Evolutionary conservation across 2,329 filamentous ascomycete genomes (phyloP).

Genomic region (Drechmeria coniospora): DNA sequence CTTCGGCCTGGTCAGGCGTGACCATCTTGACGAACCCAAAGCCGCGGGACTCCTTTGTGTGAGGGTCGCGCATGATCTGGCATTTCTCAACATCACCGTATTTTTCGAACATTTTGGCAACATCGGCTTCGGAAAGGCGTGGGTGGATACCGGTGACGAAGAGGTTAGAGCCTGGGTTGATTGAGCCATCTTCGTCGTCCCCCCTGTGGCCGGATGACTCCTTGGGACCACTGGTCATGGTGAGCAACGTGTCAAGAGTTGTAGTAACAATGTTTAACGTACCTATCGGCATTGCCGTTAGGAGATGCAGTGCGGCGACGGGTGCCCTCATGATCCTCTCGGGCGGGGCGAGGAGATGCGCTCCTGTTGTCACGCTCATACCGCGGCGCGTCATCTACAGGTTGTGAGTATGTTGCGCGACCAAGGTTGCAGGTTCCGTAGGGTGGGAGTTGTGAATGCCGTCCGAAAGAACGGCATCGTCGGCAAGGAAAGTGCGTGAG

Average conservation of each 20-base stretch:
- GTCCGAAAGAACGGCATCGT: too few relatives aligned
- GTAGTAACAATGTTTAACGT: too few relatives aligned
- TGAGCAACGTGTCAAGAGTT: too few relatives aligned
- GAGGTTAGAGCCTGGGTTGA: constrained; percentile 93
- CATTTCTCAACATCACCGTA: constrained; percentile 98
- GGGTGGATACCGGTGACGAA: constrained; percentile 98
- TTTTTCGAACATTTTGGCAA: constrained; percentile 93
- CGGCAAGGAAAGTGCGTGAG: constrained; percentile 6
- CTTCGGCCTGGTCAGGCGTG: constrained; percentile 85
- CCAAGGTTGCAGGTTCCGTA: too few relatives aligned
- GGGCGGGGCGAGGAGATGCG: constrained; percentile 44
- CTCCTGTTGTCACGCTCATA: constrained; percentile 53
- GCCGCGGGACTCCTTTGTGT: constrained; percentile 95
- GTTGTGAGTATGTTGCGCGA: too few relatives aligned
- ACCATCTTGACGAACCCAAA: constrained; percentile 99
- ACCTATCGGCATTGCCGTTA: constrained; percentile 26
- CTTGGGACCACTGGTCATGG: constrained; percentile 33
- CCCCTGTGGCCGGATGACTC: constrained; percentile 33
- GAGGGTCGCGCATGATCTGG: constrained; percentile 98
- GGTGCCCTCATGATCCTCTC: constrained; percentile 43
- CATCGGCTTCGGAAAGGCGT: constrained; percentile 74
- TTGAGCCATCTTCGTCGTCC: constrained; percentile 59
- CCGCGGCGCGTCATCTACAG: constrained; percentile 44
- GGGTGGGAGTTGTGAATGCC: too few relatives aligned
- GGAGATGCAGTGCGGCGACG: constrained; percentile 50